Evolutionary conservation across 2,329 filamentous ascomycete species (phyloP), one percentile per base, ranked within the genome.

Genomic region (Huntiella moniliformis): DNA sequence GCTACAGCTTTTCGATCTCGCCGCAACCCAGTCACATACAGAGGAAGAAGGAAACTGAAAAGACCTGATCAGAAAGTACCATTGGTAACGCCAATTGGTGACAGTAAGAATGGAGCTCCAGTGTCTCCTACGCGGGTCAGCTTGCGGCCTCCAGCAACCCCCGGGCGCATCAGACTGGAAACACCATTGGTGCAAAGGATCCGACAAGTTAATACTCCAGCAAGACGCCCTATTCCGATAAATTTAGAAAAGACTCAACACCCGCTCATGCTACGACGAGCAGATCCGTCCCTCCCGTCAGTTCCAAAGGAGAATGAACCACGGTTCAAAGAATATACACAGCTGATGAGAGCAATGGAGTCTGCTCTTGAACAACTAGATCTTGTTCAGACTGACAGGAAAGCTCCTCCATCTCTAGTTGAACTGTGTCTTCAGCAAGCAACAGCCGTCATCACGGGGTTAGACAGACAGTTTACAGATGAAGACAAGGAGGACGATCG

Each of bases 391-490:
- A 16, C 22, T 22, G 4, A 13, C 17, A 38, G 10, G 17, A 22
- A 41, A 36, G 11, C 10, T 10, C 28, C 33, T 12, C 32, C 46
- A 4, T 61, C 61, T 7, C 52, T 63, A 3, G 48, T 63, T 6
- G 56, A 54, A n/a, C 58, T 63, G 54, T 63, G 61, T 35, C 50
- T 63, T 33, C 61, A 58, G 11, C 38, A 42, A n/a, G 45, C 46
- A 1, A 48, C 51, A 5, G 13, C 42, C 10, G 37, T 50, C 3
- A 48, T 50, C 10, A 8, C 33, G 5, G 42, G 16, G 12, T 7
- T 50, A 10, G 18, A 48, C 33, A 13, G 16, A 3, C 48, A 47
- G n/a, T 28, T 10, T 28, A 16, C 40, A 17, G 31, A 46, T 16
- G 36, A 44, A 56, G 52, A 45, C 45, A 60, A 10, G 57, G 58